Base-by-base conservation (phyloP, 495 filamentous ascomycete genomes). In the Cudoniella acicularis region DNA sequence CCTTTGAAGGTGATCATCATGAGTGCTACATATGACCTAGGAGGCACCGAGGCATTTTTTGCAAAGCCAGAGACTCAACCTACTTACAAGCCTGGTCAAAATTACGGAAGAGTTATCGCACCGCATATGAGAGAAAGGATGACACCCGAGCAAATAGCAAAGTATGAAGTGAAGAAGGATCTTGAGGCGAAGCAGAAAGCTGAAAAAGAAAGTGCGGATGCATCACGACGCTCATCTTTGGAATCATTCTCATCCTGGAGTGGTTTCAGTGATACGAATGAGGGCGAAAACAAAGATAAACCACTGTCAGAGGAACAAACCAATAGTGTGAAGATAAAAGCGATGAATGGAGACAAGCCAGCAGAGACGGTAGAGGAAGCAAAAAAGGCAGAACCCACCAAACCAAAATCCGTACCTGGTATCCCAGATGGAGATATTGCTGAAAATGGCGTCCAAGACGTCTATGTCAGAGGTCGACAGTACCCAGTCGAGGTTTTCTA, bases 11-110 rank as follows among this genome's bases (percentile, higher is more conserved):
- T 96, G 10, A 82, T 95, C 16, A 83, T 97, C 63, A 99, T 99
- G 95, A 96, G 91, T 75, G 95, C 95, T 50, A 99, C 95, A 16
- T 88, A 90, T 17, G 91, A 97, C 70, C 84, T 94, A 62, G 87
- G 91, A 57, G 83, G 75, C 54, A 80, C 97, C 23, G 77, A 82
- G 43, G 73, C 75, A 0, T 98, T 96, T 71, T 67, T 67, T 43
- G 57, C 64, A 18, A 64, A 59, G 22, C 61, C 57, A 24, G 52
- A 41, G 22, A 40, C 36, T 11, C 41, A 26, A 9, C 48, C 58
- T 20, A 22, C 23, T 16, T 67, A 67, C 45, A 24, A 61, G 40
- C 61, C 59, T 48, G 64, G 64, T 54, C 58, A 60, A 51, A 64
- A 62, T 36, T 24, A 64, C 23, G 61, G 64, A 22, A 58, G 18